Base-by-base conservation (phyloP, 768 basidiomycete species). In the Hericium erinaceus region DNA sequence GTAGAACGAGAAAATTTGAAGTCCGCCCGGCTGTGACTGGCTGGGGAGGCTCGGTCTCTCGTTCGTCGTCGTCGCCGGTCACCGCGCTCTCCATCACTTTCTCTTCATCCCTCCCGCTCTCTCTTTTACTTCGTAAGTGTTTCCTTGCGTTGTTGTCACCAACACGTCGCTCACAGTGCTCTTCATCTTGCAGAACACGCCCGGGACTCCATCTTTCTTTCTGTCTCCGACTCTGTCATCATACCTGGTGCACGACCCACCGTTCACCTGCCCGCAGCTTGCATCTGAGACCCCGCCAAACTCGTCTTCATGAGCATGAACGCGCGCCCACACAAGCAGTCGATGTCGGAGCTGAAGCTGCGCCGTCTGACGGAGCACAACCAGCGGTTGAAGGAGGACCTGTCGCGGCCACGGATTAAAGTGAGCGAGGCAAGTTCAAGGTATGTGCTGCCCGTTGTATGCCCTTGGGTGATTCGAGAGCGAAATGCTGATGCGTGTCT, bases 281-380 rank as follows among this genome's bases (percentile, higher is more conserved):
- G 15, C 26, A 26, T 41, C 33, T 51, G 44, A 46, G 44, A 46
- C 44, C n/a, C 44, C 44, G 20, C 16, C 15, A 8, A 4, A 33
- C 9, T 46, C 44, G 44, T n/a, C 20, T 6, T 15, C 20, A 46
- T 20, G 44, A 66, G 63, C 39, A 89, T 89, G 87, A 87, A 83
- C 70, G 75, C 82, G 57, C 82, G 87, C 65, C 85, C 85, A 24
- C 87, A 87, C 70, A 89, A 89, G 80, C 93, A 94, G 80, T 91
- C 92, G 66, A 95, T 98, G 85, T 83, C 84, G 51, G 88, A 90
- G 74, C 77, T 90, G 70, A 89, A 87, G 75, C 82, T 89, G 57
- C 78, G 88, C n/a, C 77, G 88, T 57, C 73, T 90, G 56, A 74
- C 81, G 38, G 88, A 90, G 68, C 88, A 90, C 68, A 90, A 89